phyloP scores from a whole-genome alignment of 306 rosid genomes.

The Castanospermum australe region DNA sequence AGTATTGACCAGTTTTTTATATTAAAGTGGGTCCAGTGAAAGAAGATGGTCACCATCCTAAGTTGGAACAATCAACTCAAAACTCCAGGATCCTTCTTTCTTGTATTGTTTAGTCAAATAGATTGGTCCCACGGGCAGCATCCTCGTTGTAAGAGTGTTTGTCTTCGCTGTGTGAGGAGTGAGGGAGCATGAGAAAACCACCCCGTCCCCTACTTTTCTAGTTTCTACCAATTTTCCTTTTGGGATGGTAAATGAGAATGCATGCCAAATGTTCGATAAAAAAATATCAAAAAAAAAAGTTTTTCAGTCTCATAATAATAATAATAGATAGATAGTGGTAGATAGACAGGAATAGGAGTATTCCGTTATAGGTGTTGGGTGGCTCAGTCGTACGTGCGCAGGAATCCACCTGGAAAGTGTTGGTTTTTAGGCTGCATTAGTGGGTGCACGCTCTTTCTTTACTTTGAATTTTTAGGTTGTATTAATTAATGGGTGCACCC shows the following conservation, averaged over 20 bases:
- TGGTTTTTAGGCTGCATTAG: background rate
- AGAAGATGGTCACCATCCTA: conserved; percentile 32
- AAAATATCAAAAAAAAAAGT: background rate
- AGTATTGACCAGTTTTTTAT: background rate
- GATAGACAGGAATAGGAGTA: no score
- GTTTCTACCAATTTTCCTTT: background rate
- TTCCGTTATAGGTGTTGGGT: background rate
- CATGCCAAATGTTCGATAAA: background rate
- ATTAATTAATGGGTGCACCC: background rate
- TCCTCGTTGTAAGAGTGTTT: background rate
- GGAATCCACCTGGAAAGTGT: conserved; percentile 42
- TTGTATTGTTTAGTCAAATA: background rate
- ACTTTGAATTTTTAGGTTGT: background rate
- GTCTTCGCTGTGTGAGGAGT: background rate
- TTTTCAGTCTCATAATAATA: background rate
- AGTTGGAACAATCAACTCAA: conserved; percentile 37
- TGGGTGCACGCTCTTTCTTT: background rate
- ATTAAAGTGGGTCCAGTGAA: conserved; percentile 16
- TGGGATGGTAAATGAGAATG: background rate
- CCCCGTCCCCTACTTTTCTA: background rate
- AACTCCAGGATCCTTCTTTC: background rate
- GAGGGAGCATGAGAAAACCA: background rate
- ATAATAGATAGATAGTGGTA: no score
- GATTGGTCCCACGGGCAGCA: background rate
- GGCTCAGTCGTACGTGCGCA: conserved; percentile 3